Percentiles rank a stretch among this genome's conserved stretches.
Conservation (phyloP, 2,329 filamentous ascomycete genomes). For the Penicillium capsulatum region DNA sequence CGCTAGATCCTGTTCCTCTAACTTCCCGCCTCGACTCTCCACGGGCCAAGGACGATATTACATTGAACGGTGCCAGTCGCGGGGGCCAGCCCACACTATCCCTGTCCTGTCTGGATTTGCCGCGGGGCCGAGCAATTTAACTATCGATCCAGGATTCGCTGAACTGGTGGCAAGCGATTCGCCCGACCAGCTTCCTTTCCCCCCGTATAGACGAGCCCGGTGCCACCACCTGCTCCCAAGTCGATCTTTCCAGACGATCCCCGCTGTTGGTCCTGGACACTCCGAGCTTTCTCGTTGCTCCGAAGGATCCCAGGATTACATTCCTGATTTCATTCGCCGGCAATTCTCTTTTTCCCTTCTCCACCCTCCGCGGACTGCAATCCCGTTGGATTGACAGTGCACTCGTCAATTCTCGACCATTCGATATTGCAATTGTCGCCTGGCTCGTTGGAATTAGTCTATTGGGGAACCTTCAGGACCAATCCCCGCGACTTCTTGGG, state of each 20-base stretch:
- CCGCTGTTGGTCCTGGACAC: too few species aligned
- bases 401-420: slow-evolving; percentile 9
- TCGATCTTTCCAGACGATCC: not conserved
- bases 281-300: too few species aligned
- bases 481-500: slow-evolving; percentile 15
- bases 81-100: not conserved
- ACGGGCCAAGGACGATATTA: not conserved
- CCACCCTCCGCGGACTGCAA: too few species aligned
- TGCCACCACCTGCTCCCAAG: not conserved
- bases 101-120: not conserved
- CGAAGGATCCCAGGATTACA: too few species aligned
- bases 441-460: slow-evolving; percentile 14
- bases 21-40: not conserved
- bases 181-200: slow-evolving; percentile 2
- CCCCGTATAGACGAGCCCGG: not conserved
- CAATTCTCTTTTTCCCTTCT: too few species aligned
- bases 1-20: too few species aligned
- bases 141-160: not conserved
- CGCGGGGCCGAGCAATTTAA: not conserved
- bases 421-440: too few species aligned
- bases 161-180: slow-evolving; percentile 11
- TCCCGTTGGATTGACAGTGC: slow-evolving; percentile 12
- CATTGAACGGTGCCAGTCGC: not conserved
- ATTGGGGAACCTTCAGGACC: too few species aligned
- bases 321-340: too few species aligned